Conservation (phyloP, 2,329 filamentous ascomycete species). For the Aspergillus eucalypticola region DNA sequence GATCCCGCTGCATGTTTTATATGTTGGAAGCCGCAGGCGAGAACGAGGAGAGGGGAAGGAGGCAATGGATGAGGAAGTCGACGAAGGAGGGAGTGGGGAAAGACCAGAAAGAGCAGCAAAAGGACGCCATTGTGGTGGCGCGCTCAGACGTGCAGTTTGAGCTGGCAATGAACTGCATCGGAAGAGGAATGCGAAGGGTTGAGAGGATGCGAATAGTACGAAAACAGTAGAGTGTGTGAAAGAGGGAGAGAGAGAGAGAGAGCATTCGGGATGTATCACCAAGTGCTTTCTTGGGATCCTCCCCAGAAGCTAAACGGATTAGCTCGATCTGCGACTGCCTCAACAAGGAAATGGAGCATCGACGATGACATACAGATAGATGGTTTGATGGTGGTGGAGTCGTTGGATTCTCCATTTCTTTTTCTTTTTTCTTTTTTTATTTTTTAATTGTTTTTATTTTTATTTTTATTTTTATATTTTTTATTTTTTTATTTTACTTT, state of each 20-base stretch:
- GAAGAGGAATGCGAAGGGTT: conserved; percentile 9
- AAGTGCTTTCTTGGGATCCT: neutral
- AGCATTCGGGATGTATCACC: conserved; percentile 25
- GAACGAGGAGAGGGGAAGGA: conserved; percentile 22
- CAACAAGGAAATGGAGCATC: conserved; percentile 24
- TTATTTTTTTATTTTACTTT: conserved; percentile 4
- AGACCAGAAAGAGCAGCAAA: conserved; percentile 4
- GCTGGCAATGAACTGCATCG: conserved; percentile 17
- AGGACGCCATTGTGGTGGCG: conserved; percentile 16
- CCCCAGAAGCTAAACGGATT: conserved; percentile 3
- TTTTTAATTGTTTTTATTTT: neutral
- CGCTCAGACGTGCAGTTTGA: conserved; percentile 23
- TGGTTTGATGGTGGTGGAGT: conserved; percentile 3
- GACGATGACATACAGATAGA: conserved; percentile 27
- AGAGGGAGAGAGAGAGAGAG: neutral
- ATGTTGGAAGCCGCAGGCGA: conserved; percentile 28
- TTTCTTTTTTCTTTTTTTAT: conserved; percentile 5
- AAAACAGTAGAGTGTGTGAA: neutral
- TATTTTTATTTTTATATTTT: neutral
- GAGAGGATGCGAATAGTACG: conserved; percentile 2
- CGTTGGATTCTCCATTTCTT: conserved; percentile 11
- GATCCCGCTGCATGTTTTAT: conserved; percentile 39
- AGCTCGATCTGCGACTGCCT: conserved; percentile 19
- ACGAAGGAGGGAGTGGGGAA: conserved; percentile 7
- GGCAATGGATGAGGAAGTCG: conserved; percentile 8